These are phyloP conservation scores for Exophiala xenobiotica DNA, from an alignment of 2,329 filamentous ascomycete species.

Conservation along the genomic window DNA sequence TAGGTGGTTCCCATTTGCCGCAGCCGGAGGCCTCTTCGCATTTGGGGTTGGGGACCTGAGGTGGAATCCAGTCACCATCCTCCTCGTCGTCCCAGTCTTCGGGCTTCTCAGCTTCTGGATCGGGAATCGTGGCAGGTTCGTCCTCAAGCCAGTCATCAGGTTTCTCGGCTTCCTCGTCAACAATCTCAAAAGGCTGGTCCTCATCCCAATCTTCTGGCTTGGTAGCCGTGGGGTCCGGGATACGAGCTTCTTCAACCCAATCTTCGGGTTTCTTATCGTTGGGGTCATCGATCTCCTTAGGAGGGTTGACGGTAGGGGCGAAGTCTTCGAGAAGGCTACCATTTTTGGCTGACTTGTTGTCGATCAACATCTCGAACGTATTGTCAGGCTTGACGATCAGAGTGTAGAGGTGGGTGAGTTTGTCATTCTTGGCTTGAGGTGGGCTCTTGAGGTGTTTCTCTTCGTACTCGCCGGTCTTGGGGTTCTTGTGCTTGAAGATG, in stretches of 20 bases:
- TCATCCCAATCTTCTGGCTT: conserved; percentile 99
- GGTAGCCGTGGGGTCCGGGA: conserved; percentile 84
- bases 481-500: conserved; percentile 99
- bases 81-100: conserved; percentile 99
- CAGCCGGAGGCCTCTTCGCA: conserved; percentile 91
- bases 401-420: conserved; percentile 93
- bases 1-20: conserved; percentile 85
- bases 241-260: conserved; percentile 93
- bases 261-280: conserved; percentile 91
- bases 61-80: conserved; percentile 94
- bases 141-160: conserved; percentile 96
- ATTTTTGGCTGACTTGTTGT: conserved; percentile 83
- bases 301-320: conserved; percentile 85
- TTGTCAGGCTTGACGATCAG: conserved; percentile 96
- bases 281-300: conserved; percentile 89
- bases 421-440: conserved; percentile 82
- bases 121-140: conserved; percentile 77
- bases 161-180: conserved; percentile 86
- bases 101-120: conserved; percentile 95
- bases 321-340: conserved; percentile 95
- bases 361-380: conserved; percentile 88
- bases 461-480: conserved; percentile 98
- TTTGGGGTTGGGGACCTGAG: conserved; percentile 92
- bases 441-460: conserved; percentile 94
- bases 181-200: conserved; percentile 93